Evolutionary conservation across 345 rosid genomes (phyloP).

Genomic region (Acer campestre): DNA sequence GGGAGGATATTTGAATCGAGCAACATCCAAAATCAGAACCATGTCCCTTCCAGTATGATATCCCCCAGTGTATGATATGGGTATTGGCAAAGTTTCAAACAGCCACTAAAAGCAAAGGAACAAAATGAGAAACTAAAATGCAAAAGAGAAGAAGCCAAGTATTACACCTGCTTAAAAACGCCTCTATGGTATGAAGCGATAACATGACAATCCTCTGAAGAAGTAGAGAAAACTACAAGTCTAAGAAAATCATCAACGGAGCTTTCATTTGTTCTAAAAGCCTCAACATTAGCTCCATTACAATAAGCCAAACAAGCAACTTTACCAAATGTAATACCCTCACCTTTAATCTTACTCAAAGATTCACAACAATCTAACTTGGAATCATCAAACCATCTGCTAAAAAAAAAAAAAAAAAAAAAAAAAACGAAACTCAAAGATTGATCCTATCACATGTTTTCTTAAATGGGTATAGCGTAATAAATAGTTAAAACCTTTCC

Average conservation of each 20-base stretch:
- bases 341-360: constrained; percentile 28
- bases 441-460: not conserved
- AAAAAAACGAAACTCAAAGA: not conserved
- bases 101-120: not conserved
- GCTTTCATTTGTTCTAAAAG: constrained; percentile 26
- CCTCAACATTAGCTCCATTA: constrained; percentile 40
- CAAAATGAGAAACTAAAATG: not conserved
- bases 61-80: not conserved
- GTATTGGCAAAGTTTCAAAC: not conserved
- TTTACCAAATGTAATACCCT: constrained; percentile 38
- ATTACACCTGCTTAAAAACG: constrained; percentile 34
- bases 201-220: constrained; percentile 35
- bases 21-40: constrained; percentile 46
- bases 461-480: not conserved
- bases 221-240: constrained; percentile 27
- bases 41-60: too few relatives aligned
- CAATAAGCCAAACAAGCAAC: constrained; percentile 43
- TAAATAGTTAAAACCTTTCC: constrained; percentile 36
- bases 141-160: not conserved
- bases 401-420: constrained; percentile 14
- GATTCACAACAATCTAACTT: constrained; percentile 48
- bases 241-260: constrained; percentile 29
- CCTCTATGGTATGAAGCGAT: constrained; percentile 37
- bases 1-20: constrained; percentile 45
- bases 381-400: constrained; percentile 51